These are phyloP conservation scores for Cadophora gregata DNA, from an alignment of 2,329 filamentous ascomycete genomes.

Conservation along the genomic window DNA sequence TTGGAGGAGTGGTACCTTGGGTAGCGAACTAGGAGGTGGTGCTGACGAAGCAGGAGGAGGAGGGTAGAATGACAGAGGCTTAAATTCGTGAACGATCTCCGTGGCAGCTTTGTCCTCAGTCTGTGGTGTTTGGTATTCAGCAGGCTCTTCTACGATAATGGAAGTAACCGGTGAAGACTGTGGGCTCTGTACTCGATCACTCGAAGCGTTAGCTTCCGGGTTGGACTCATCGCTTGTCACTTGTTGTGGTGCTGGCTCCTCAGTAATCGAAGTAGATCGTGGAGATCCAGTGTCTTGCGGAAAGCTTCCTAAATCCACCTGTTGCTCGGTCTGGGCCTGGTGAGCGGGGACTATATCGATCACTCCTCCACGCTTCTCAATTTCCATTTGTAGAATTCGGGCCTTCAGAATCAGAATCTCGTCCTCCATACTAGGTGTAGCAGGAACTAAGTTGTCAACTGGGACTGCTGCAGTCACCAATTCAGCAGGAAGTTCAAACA, in stretches of 20 bases:
- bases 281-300: not conserved
- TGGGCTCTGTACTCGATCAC: not conserved
- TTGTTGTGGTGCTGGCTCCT: not conserved
- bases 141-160: not conserved
- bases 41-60: conserved; percentile 17
- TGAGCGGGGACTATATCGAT: not conserved
- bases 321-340: not conserved
- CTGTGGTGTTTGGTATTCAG: not conserved
- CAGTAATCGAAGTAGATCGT: not conserved
- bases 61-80: conserved; percentile 16
- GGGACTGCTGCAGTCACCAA: conserved; percentile 11
- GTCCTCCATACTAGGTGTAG: conserved; percentile 34
- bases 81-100: conserved; percentile 10
- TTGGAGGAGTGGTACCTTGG: conserved; percentile 6
- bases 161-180: not conserved
- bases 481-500: conserved; percentile 18
- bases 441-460: conserved; percentile 16
- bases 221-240: not conserved
- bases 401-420: conserved; percentile 39
- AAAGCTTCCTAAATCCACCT: not conserved
- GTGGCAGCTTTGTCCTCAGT: not conserved
- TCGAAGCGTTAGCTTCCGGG: not conserved
- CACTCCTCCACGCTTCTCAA: conserved; percentile 35
- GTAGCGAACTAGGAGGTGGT: conserved; percentile 11
- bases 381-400: conserved; percentile 37